These are phyloP conservation scores for Candida yuanshanica DNA, from an alignment of 805 yeast species.

Conservation along the genomic window DNA sequence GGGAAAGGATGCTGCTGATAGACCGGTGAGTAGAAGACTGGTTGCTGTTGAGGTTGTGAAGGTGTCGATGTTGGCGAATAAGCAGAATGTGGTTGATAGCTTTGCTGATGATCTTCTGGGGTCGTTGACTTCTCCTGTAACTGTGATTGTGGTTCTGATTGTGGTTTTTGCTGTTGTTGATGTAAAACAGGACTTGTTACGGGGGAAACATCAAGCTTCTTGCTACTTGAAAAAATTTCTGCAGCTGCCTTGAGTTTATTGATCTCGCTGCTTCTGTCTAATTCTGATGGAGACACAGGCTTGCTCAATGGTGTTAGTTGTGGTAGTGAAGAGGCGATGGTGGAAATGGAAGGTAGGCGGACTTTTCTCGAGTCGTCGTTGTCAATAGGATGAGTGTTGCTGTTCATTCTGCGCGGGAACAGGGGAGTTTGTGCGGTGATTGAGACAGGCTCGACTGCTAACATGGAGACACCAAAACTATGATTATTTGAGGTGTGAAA, in stretches of 20 bases:
- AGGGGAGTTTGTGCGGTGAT: not conserved
- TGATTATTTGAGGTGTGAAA: not conserved
- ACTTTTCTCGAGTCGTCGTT: not conserved
- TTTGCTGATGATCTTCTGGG: not conserved
- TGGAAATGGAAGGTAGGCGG: not conserved
- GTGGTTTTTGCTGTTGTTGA: not conserved
- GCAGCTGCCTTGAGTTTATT: conserved; percentile 3
- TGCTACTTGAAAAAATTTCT: conserved; percentile 1
- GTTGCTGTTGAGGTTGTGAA: not conserved
- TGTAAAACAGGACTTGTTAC: not conserved
- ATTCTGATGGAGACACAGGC: not conserved
- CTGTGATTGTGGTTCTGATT: not conserved
- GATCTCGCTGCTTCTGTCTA: not conserved
- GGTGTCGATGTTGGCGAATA: not conserved
- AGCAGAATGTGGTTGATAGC: not conserved
- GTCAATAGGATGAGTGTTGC: not conserved
- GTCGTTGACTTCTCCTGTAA: not conserved
- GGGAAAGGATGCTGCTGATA: not conserved
- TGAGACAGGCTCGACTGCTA: not conserved
- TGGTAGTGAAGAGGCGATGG: not conserved
- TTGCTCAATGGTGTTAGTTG: not conserved
- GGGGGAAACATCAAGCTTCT: not conserved
- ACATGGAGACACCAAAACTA: not conserved
- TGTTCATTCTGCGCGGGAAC: not conserved
- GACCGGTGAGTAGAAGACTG: not conserved